Conservation (phyloP, 176 grass and related monocot genomes). For the Lolium rigidum region DNA sequence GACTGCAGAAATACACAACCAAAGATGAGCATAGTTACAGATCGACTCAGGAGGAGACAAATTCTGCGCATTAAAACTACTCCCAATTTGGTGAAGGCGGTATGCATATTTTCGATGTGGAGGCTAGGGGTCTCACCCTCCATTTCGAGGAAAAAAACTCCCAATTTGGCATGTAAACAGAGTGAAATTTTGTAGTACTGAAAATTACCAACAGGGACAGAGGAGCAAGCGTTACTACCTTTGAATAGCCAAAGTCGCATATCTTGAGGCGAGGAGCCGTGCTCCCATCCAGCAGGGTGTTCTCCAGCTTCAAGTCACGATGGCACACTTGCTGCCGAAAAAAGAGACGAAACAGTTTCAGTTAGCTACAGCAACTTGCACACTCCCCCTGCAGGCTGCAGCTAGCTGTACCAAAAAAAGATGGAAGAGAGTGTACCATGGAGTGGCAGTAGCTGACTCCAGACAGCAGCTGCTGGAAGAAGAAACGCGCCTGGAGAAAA, state of each 20-base stretch:
- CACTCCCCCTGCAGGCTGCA: neutral
- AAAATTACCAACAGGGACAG: neutral
- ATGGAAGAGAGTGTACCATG: conserved; percentile 54
- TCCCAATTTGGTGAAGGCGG: neutral
- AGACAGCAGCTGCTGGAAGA: conserved; percentile 80
- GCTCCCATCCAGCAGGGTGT: conserved; percentile 71
- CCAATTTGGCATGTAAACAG: neutral
- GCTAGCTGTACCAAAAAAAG: neutral
- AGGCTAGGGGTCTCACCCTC: no score
- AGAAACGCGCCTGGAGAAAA: conserved; percentile 69
- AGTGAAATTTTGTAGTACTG: neutral
- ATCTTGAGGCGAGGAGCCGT: conserved; percentile 76
- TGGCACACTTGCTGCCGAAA: conserved; percentile 75
- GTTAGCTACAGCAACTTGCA: neutral
- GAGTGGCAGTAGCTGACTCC: conserved; percentile 89
- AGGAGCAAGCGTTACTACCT: conserved; percentile 30
- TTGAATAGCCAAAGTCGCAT: conserved; percentile 84
- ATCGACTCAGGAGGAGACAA: neutral
- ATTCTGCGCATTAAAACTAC: neutral
- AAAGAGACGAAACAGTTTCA: conserved; percentile 34
- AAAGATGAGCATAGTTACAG: neutral
- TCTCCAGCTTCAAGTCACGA: conserved; percentile 85
- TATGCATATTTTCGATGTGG: no score
- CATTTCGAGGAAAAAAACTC: no score
- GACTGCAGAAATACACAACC: conserved; percentile 50